Base-by-base conservation (phyloP, 2,329 filamentous ascomycete species). In the Talaromyces funiculosus region DNA sequence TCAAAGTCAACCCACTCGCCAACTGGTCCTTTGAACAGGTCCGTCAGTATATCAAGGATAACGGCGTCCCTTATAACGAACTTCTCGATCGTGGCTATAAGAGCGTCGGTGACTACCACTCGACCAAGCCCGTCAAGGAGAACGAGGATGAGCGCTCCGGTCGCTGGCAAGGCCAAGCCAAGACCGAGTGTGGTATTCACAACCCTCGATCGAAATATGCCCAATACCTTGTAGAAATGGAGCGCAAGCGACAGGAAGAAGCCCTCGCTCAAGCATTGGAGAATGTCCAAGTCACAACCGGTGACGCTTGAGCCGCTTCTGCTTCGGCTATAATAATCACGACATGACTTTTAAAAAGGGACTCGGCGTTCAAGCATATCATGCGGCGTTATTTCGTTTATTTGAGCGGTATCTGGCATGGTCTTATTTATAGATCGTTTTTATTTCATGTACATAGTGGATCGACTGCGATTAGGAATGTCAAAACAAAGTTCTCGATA, bases 121-220 rank as follows among this genome's bases (percentile, higher is more conserved):
- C 92, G 55, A 99, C 94, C 3, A 88, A 86, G 67, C 92, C 94
- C 12, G 92, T 97, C 63, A 86, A 83, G 64, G 91, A 93, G 62
- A 90, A 90, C 66, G 94, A 99, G 78, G 94, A 97, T 70, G 94
- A 99, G 84, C 88, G 94, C 56, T 89, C 94, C 8, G 94, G 94
- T 61, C 88, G 94, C 67, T 99, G 94, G 94, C 97, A 96, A 84
- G 94, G 94, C 64, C 89, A 92, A 76, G 80, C 83, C 70, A 99
- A 99, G 87, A 95, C 92, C 16, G 94, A 99, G 81, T 99, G 94
- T 75, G 94, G 94, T 53, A 97, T 99, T 72, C 94, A 99, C 85
- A 97, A 97, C 82, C 95, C 94, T 78, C 88, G 92, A 75, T 96
- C 90, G 61, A 88, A 92, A 67, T 99, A 97, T 71, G 90, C 92